These are phyloP conservation scores for Leccinellum luteum DNA, from an alignment of 768 basidiomycete species.

Conservation along the genomic window DNA sequence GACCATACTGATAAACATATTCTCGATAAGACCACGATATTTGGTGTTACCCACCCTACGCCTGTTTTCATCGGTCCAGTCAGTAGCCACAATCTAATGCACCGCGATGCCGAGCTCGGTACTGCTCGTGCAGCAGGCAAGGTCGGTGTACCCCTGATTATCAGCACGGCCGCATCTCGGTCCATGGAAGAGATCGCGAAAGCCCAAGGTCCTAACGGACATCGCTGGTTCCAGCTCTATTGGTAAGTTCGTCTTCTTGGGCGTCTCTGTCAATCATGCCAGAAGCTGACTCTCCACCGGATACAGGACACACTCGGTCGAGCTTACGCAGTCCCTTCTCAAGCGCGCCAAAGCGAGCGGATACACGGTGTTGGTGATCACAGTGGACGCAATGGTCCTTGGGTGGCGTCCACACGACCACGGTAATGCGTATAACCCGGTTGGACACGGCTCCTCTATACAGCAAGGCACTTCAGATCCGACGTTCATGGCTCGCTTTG, in stretches of 20 bases:
- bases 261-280: background rate
- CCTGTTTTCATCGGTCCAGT: constrained; percentile 57
- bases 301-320: constrained; percentile 37
- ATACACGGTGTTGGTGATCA: constrained; percentile 44
- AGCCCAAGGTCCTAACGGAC: constrained; percentile 40
- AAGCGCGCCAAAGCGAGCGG: constrained; percentile 41
- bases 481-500: constrained; percentile 41
- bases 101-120: constrained; percentile 42
- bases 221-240: constrained; percentile 52
- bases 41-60: constrained; percentile 41
- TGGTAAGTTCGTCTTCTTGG: constrained; percentile 25
- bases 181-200: constrained; percentile 49
- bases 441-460: constrained; percentile 36
- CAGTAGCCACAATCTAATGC: constrained; percentile 53
- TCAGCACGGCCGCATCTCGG: constrained; percentile 35
- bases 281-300: background rate
- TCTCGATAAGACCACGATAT: constrained; percentile 52
- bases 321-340: constrained; percentile 41
- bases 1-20: background rate
- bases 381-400: constrained; percentile 42
- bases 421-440: constrained; percentile 38
- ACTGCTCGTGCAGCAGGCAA: constrained; percentile 43
- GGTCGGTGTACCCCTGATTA: constrained; percentile 42
- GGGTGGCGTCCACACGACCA: constrained; percentile 47
- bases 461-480: constrained; percentile 46